Percentiles rank a stretch among this genome's conserved stretches.
Conservation (phyloP, 345 rosid species). For the Acer saccharum region DNA sequence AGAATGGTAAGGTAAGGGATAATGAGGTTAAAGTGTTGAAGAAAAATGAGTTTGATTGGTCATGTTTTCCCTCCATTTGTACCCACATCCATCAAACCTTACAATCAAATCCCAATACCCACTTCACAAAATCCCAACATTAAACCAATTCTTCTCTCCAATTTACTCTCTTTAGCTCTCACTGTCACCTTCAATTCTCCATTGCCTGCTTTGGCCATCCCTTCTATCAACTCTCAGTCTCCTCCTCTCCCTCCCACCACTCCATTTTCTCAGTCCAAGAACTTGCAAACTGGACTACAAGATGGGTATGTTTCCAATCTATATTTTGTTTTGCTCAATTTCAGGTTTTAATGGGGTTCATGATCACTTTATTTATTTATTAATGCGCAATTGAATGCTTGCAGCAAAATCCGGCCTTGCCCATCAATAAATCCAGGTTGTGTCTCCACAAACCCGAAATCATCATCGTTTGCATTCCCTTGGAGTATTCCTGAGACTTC, state of each 20-base stretch:
- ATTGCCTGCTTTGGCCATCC: conserved; percentile 64
- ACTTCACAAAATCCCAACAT: conserved; percentile 12
- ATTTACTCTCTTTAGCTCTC: conserved; percentile 62
- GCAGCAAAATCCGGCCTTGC: conserved; percentile 86
- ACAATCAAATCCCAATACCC: conserved; percentile 19
- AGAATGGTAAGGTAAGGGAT: too few relatives aligned
- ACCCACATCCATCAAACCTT: too few relatives aligned
- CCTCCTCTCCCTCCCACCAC: conserved; percentile 58
- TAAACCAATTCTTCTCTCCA: conserved; percentile 36
- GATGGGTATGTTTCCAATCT: conserved; percentile 49
- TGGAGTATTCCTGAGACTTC: conserved; percentile 60
- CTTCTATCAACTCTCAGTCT: conserved; percentile 59
- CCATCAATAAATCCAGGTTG: conserved; percentile 91
- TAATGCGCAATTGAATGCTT: not conserved
- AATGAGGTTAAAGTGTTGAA: too few relatives aligned
- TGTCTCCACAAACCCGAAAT: conserved; percentile 83
- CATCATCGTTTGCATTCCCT: conserved; percentile 83
- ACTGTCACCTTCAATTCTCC: conserved; percentile 53
- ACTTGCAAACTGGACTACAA: conserved; percentile 64
- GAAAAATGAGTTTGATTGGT: too few relatives aligned
- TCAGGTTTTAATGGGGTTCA: not conserved
- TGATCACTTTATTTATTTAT: not conserved
- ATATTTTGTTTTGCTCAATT: not conserved
- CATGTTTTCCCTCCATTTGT: too few relatives aligned
- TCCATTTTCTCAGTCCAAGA: conserved; percentile 90